phyloP scores from a whole-genome alignment of 208 protist species.

The Balamuthia mandrillaris region DNA sequence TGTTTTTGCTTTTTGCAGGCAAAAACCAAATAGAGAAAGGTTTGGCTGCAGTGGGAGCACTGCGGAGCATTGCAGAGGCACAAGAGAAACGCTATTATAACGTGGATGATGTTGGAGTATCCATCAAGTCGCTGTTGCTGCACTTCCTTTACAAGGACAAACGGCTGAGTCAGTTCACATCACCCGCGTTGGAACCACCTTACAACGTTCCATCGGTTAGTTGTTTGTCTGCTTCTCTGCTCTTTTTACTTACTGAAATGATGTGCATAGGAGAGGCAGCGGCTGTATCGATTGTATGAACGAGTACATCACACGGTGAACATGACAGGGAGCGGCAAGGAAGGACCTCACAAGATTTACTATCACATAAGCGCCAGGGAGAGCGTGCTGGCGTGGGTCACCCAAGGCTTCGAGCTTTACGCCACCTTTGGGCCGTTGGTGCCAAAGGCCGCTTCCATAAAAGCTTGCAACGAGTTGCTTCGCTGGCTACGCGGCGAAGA shows the following conservation, averaged over 20 bases:
- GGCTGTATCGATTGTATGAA: conserved; percentile 58
- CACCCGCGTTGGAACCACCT: background rate
- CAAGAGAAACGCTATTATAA: no score
- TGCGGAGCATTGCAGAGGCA: background rate
- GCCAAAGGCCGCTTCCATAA: conserved; percentile 43
- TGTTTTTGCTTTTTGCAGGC: background rate
- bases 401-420: conserved; percentile 60
- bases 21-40: conserved; percentile 27
- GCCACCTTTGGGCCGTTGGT: conserved; percentile 60
- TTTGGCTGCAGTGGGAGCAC: background rate
- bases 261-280: conserved; percentile 2
- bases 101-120: no score
- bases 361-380: conserved; percentile 53
- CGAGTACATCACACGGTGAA: conserved; percentile 36
- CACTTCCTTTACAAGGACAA: background rate
- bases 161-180: conserved; percentile 18
- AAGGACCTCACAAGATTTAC: conserved; percentile 55
- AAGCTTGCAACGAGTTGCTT: conserved; percentile 48
- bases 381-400: conserved; percentile 57
- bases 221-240: no score
- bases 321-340: background rate
- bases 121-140: background rate
- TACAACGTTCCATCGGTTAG: background rate
- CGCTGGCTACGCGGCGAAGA: conserved; percentile 63
- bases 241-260: no score